phyloP scores from a whole-genome alignment of 805 yeast genomes.

The Maudiozyma bulderi region DNA sequence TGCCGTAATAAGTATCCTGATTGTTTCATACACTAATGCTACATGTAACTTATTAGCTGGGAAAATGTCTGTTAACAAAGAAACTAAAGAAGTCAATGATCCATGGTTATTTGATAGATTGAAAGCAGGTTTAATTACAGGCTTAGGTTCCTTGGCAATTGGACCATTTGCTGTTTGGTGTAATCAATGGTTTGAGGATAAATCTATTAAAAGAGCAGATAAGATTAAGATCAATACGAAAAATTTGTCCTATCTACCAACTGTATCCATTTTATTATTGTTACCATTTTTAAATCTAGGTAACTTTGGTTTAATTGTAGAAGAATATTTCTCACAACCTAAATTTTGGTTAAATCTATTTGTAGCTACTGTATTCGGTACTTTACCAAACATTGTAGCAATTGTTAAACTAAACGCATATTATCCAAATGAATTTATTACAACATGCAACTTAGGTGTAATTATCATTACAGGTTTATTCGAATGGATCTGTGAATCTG shows the following conservation, averaged over 20 bases:
- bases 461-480: conserved; percentile 23
- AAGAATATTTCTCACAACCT: not conserved
- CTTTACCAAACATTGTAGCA: conserved; percentile 18
- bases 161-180: conserved; percentile 28
- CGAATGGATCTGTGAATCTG: conserved; percentile 24
- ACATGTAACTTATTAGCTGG: conserved; percentile 27
- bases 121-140: conserved; percentile 27
- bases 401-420: conserved; percentile 17
- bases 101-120: conserved; percentile 30
- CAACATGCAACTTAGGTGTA: conserved; percentile 22
- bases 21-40: conserved; percentile 27
- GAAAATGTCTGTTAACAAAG: conserved; percentile 24
- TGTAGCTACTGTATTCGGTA: conserved; percentile 17
- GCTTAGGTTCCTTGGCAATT: conserved; percentile 23
- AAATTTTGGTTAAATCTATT: conserved; percentile 12
- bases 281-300: conserved; percentile 17
- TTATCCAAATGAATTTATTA: conserved; percentile 21
- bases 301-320: not conserved
- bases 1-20: conserved; percentile 21
- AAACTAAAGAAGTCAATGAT: conserved; percentile 28
- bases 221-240: not conserved
- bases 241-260: conserved; percentile 14
- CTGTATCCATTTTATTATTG: conserved; percentile 13
- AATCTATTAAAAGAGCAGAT: conserved; percentile 5
- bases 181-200: conserved; percentile 20